Base-by-base conservation (phyloP, 2,329 filamentous ascomycete species). In the Nemania diffusa region DNA sequence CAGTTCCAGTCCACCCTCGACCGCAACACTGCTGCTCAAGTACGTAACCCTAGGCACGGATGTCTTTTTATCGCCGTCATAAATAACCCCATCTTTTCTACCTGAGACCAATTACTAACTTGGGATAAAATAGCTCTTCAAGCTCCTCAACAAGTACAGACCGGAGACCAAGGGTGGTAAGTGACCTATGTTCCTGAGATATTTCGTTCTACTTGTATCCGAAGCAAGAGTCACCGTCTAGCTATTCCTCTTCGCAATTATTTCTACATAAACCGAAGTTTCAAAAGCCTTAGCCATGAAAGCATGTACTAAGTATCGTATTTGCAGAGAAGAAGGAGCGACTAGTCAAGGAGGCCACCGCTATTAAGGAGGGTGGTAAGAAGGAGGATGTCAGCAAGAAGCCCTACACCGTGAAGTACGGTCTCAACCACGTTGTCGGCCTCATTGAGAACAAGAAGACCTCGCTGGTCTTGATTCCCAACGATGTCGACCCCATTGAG, bases 301-400 rank as follows among this genome's bases (percentile, higher is more conserved):
- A 29, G 7, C 15, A 32, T 44, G 2, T 62, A 17, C 52, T 69
- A 20, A 69, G 22, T 20, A 17, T 2, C 13, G 13, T n/a, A 3
- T 24, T 42, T 57, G 22, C 46, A 69, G 95, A 98, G 91, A 99
- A 99, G 93, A 99, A 98, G 91, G 97, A 99, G 88, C 94, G 96
- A 86, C 89, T 99, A 74, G 90, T 92, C 83, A 94, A 97, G 90
- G 96, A 99, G 90, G 96, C 97, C 74, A 97, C 94, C 78, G 97
- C 96, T 79, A 90, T 99, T 83, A 91, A 94, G 83, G 94, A 98
- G 85, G 96, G 97, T 84, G 97, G 98, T 92, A 99, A 98, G 92
- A 98, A 98, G 92, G 97, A 99, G 90, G 94, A 97, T 79, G 95
- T 97, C 82, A 93, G 90, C 92, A 98, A 98, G 93, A 99, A 99